Base-by-base conservation (phyloP, 1,284 basidiomycete genomes). In the Ganoderma leucocontextum region DNA sequence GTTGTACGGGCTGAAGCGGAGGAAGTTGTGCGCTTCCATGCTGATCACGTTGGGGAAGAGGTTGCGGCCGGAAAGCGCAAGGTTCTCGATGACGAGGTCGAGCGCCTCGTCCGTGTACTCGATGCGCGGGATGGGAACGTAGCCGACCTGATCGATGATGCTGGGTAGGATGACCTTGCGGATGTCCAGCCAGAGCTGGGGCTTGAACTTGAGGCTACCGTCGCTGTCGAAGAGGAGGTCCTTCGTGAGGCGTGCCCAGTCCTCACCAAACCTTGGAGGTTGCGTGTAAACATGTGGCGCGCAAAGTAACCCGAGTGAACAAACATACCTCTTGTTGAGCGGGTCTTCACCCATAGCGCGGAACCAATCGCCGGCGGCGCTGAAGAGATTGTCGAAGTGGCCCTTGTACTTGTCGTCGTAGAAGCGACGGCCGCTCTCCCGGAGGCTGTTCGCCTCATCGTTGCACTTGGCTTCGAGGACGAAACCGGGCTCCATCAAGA, bases 11-110 rank as follows among this genome's bases (percentile, higher is more conserved):
- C 81, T 82, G 76, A 97, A 95, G 80, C 92, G 92, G 82, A 96
- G 83, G 76, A 86, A 91, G 84, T 97, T 97, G 79, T 94, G 89
- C 17, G 92, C 90, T 73, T 97, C 94, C 71, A 98, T 75, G 62
- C 89, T 87, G 73, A 98, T 85, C 72, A 96, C 79, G 82, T 95
- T 94, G 5, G 93, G 93, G 82, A 95, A 90, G 4, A 95, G 80
- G 79, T 95, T 95, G 62, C 91, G 89, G 19, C 95, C 93, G 68
- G 95, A 93, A 29, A 98, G 86, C 2, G 95, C 92, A 38, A 98
- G 87, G 81, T 98, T 97, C 86, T 99, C 97, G 69, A 98, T 90
- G 69, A 98, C 94, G 64, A 97, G 86, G 74, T 97, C 95, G 70
- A 96, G 80, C 15, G 86, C 79, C 60, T 93, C 90, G 78, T 96